These are phyloP conservation scores for Micractinium sp. DNA, from an alignment of 139 green algal genomes.

Conservation along the genomic window DNA sequence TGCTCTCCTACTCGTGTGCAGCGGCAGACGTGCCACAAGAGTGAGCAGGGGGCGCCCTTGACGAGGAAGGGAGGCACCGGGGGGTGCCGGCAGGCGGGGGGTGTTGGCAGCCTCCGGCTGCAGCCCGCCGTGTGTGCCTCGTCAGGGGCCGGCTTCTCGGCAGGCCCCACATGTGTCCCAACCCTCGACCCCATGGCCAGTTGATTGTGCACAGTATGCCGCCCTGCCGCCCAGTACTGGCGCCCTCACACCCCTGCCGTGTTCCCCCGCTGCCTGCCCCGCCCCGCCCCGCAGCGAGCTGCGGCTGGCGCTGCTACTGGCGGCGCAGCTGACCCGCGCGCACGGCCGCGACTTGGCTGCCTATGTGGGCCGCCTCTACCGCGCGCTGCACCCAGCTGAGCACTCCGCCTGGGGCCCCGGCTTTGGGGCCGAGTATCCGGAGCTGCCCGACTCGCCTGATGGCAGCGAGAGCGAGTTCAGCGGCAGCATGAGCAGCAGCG, in stretches of 20 bases:
- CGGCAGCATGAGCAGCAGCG: background rate
- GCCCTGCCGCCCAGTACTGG: background rate
- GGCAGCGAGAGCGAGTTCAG: background rate
- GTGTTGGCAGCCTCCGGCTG: background rate
- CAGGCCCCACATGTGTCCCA: background rate
- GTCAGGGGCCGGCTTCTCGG: too few species aligned
- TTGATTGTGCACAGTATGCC: background rate
- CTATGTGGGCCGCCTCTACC: background rate
- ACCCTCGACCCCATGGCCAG: background rate
- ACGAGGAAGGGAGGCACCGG: background rate
- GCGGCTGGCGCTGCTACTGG: slow-evolving; percentile 13
- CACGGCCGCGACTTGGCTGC: background rate
- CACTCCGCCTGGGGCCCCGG: slow-evolving; percentile 4
- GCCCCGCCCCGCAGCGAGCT: background rate
- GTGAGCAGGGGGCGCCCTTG: background rate
- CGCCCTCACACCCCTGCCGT: background rate
- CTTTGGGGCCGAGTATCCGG: background rate
- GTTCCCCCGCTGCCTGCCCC: background rate
- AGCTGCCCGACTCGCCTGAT: background rate
- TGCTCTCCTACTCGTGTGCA: slow-evolving; percentile 15
- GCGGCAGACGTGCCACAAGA: background rate
- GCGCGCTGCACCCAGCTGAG: background rate
- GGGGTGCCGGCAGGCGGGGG: too few species aligned
- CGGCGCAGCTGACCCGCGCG: slow-evolving; percentile 8
- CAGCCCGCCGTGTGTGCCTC: background rate